Base-by-base conservation (phyloP, 306 rosid species). In the Gleditsia sinensis region DNA sequence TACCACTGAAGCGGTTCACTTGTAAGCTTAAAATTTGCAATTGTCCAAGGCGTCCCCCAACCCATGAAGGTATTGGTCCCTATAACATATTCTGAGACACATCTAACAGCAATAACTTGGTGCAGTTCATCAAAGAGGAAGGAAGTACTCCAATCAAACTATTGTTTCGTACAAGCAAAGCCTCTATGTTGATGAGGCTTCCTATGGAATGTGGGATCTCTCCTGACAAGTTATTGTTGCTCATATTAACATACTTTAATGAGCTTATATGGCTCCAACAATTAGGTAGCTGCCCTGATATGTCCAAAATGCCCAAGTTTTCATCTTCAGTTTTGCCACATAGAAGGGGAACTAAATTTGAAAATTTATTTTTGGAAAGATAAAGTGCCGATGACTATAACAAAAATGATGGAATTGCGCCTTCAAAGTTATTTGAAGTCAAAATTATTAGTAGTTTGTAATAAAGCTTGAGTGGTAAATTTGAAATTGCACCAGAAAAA, bases 11-110 rank as follows among this genome's bases (percentile, higher is more conserved):
- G 19, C 5, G 28, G 7, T 65, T 66, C 37, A 4, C 51, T 37
- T 55, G 6, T 27, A 75, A 25, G 33, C 79, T 75, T 40, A 75
- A 45, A 17, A 67, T 43, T 55, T 40, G 37, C 16, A 55, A 42
- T 8, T 28, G 12, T 12, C 30, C 1, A 1, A 17, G 24, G 24
- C 24, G 1, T 17, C 1, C 50, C 56, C 80, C 75, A 40, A 67
- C 19, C 68, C 80, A 67, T 66, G 55, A 55, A 2, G 80, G 74
- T 42, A 76, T 55, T 19, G 68, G 30, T 9, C 54, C 69, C 1
- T 42, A 24, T 0, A 77, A 55, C 16, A 5, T 53, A 40, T 75
- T 75, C 4, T 64, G 46, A 0, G 11, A 43, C 32, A 63, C 19
- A 12, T 63, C 69, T 8, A 63, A 23, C 13, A 62, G 9, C 0